These are phyloP conservation scores for Saposhnikovia divaricata DNA, from an alignment of 129 eudicot genomes.

Conservation along the genomic window DNA sequence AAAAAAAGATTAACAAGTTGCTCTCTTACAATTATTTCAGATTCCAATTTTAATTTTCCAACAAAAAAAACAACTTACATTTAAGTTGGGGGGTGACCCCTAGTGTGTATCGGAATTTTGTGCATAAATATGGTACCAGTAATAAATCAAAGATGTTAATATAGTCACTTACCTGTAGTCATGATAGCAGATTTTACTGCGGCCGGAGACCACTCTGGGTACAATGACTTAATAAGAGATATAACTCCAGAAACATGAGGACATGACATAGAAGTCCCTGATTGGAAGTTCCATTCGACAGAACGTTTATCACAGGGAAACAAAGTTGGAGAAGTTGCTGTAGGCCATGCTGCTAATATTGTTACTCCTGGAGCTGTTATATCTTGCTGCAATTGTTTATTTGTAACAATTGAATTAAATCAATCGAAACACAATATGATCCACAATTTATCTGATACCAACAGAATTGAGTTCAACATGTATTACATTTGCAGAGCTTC, in stretches of 20 bases:
- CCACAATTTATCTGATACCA: not conserved
- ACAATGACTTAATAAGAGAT: conserved; percentile 57
- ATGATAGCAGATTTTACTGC: conserved; percentile 65
- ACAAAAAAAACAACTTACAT: too few species aligned
- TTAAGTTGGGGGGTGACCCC: too few species aligned
- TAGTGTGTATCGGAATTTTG: too few species aligned
- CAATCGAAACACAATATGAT: not conserved
- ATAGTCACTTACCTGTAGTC: conserved; percentile 46
- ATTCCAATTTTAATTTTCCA: not conserved
- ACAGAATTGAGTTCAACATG: not conserved
- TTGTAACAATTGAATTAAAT: not conserved
- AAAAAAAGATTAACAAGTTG: not conserved
- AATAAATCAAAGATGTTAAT: not conserved
- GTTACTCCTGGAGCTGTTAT: conserved; percentile 64
- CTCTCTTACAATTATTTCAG: not conserved
- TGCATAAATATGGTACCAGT: too few species aligned
- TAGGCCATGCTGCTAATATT: conserved; percentile 79
- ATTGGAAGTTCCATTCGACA: conserved; percentile 43
- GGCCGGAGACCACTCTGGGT: conserved; percentile 76
- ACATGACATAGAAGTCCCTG: conserved; percentile 87
- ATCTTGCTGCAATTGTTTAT: conserved; percentile 43
- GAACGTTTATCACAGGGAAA: conserved; percentile 25
- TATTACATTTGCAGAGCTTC: not conserved
- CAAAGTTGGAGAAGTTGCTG: conserved; percentile 44
- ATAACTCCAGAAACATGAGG: conserved; percentile 71